Conservation (phyloP, 305 asterid genomes). For the Fraxinus angustifolia region DNA sequence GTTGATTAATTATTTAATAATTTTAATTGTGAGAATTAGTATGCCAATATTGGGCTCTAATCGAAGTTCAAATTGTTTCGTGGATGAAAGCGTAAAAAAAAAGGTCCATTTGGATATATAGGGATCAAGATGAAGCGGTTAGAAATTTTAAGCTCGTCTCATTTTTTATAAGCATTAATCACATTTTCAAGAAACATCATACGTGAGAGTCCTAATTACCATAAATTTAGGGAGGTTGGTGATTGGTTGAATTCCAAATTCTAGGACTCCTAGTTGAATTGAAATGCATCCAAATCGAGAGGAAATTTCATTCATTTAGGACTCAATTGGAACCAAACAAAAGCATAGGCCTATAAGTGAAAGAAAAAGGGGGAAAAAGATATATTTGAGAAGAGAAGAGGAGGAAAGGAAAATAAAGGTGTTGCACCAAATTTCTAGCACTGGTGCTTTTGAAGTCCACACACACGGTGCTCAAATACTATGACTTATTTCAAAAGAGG, state of each 20-base stretch:
- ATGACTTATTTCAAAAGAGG: background rate
- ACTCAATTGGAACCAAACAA: background rate
- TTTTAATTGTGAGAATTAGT: background rate
- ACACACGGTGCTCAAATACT: background rate
- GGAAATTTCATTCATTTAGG: background rate
- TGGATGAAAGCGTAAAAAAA: background rate
- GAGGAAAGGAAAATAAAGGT: background rate
- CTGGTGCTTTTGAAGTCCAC: background rate
- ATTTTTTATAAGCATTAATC: background rate
- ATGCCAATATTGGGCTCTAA: background rate
- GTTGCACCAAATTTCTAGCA: background rate
- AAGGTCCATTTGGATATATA: background rate
- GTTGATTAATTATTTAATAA: no score
- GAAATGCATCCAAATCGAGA: background rate
- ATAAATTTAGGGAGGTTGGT: background rate
- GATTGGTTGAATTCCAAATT: background rate
- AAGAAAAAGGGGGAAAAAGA: background rate
- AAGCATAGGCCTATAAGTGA: background rate
- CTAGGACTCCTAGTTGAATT: background rate
- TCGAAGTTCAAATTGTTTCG: background rate
- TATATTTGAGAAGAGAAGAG: background rate
- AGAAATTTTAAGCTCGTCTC: background rate
- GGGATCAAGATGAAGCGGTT: background rate
- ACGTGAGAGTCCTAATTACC: background rate
- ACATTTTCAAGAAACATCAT: background rate